A percentile compares a stretch with the other conserved stretches of the same genome.
Conservation (phyloP, 129 eudicot genomes). For the Flaveria robusta region DNA sequence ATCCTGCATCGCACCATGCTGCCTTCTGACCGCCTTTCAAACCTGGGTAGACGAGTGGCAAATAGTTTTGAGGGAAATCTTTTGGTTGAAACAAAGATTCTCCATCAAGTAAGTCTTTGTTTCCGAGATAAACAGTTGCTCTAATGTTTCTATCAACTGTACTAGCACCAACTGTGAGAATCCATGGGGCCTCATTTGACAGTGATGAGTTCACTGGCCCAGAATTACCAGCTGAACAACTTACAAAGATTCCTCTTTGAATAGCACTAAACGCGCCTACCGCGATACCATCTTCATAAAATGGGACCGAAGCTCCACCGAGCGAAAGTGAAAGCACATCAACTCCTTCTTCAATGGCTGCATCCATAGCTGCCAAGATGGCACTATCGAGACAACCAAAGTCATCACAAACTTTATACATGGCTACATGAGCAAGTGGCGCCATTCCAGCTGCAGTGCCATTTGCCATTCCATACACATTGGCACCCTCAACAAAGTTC, state of each 20-base stretch:
- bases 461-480: conserved; percentile 41
- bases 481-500: conserved; percentile 38
- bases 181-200: conserved; percentile 48
- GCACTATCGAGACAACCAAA: conserved; percentile 29
- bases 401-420: conserved; percentile 44
- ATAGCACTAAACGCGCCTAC: conserved; percentile 42
- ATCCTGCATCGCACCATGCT: conserved; percentile 34
- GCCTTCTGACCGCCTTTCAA: conserved; percentile 28
- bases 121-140: conserved; percentile 38
- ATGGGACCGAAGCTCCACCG: conserved; percentile 41
- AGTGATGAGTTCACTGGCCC: conserved; percentile 37
- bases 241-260: conserved; percentile 41
- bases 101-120: conserved; percentile 28
- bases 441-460: conserved; percentile 47
- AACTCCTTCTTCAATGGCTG: conserved; percentile 43
- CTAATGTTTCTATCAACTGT: conserved; percentile 38
- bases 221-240: conserved; percentile 40
- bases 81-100: conserved; percentile 41
- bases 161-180: conserved; percentile 45
- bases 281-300: conserved; percentile 37
- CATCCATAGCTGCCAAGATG: conserved; percentile 45
- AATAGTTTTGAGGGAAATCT: conserved; percentile 18
- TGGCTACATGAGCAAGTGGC: conserved; percentile 44
- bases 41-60: conserved; percentile 36
- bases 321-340: conserved; percentile 46